A percentile compares a stretch with the other conserved stretches of the same genome.
These are phyloP conservation scores for Quercus robur DNA, from an alignment of 306 rosid genomes.

Conservation along the genomic window DNA sequence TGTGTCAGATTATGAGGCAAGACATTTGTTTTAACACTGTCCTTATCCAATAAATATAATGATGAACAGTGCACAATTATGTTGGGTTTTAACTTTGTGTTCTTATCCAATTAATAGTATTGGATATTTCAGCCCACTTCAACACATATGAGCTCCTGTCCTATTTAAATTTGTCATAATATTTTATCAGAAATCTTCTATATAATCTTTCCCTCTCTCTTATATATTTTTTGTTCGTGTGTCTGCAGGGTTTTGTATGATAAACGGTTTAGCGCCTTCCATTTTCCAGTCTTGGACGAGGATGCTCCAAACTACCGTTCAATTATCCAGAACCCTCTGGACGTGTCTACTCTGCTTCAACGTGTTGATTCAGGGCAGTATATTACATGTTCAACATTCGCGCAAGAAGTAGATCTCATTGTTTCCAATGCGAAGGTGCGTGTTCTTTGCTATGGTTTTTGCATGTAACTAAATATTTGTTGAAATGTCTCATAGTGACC, in stretches of 20 bases:
- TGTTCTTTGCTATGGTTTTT: slow-evolving; percentile 9
- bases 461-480: not conserved
- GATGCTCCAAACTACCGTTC: slow-evolving; percentile 96
- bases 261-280: slow-evolving; percentile 89
- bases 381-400: slow-evolving; percentile 64
- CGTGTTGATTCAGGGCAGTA: slow-evolving; percentile 90
- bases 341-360: slow-evolving; percentile 79
- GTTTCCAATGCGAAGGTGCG: slow-evolving; percentile 91
- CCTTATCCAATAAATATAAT: not conserved
- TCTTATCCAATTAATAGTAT: not conserved
- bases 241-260: slow-evolving; percentile 84
- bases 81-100: not conserved
- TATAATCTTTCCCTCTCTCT: not conserved
- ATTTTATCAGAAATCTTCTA: not conserved
- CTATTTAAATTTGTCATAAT: no score
- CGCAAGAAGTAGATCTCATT: slow-evolving; percentile 86
- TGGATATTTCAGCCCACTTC: not conserved
- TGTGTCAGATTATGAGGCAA: not conserved
- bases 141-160: not conserved
- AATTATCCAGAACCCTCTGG: slow-evolving; percentile 93
- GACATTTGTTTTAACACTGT: not conserved
- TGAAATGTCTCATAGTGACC: not conserved
- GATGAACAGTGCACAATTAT: not conserved
- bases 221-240: not conserved
- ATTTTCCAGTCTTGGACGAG: slow-evolving; percentile 89